A percentile compares a stretch with the other conserved stretches of the same genome.
Evolutionary conservation across 2,329 filamentous ascomycete species (phyloP).

Genomic region (Massarina eburnea): DNA sequence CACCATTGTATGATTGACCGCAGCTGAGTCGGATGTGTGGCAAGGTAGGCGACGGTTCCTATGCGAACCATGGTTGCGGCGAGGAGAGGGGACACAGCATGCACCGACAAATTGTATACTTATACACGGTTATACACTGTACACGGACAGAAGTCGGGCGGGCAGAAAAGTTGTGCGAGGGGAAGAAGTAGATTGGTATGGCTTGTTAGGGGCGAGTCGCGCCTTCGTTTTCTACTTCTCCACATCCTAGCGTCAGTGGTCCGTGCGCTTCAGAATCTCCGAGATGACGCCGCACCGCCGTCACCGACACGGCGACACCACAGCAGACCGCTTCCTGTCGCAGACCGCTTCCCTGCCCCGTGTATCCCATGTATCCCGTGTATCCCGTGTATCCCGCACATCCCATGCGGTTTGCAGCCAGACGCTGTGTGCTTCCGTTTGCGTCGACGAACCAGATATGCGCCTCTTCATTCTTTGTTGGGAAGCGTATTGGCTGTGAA

Average conservation of each 20-base stretch:
- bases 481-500: no score
- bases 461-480: no score
- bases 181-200: background rate
- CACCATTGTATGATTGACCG: constrained; percentile 89
- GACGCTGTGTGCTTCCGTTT: no score
- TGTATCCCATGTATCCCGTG: no score
- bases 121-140: no score
- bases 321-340: no score
- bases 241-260: background rate
- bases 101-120: background rate
- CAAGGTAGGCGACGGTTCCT: constrained; percentile 66
- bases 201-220: background rate
- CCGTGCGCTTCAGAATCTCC: background rate
- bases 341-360: no score
- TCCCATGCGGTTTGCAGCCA: no score
- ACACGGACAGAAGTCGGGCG: background rate
- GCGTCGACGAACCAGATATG: no score
- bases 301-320: no score
- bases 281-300: background rate
- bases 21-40: constrained; percentile 75
- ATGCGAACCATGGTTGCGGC: constrained; percentile 39
- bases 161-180: background rate
- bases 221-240: background rate
- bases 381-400: no score
- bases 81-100: background rate